Base-by-base conservation (phyloP, 331 rosid genomes). In the Acacia concinna region DNA sequence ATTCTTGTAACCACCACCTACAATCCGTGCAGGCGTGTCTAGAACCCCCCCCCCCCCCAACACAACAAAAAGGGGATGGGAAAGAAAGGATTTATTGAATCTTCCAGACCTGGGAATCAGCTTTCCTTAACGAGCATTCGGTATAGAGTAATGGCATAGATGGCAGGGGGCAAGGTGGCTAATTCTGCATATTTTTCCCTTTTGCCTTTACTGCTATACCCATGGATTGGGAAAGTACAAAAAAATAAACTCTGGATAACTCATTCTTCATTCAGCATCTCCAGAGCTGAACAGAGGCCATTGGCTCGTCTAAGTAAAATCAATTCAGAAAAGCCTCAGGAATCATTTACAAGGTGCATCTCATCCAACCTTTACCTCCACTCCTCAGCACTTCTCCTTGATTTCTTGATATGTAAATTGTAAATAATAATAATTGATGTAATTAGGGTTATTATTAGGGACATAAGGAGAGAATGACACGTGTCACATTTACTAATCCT, bases 341-440 rank as follows among this genome's bases (percentile, higher is more conserved):
- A 52, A 52, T 52, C 60, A n/a, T 52, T 52, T n/a, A 52, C 0
- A 52, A 52, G 60, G 60, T 52, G 60, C 60, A 52, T 52, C 60
- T 52, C 60, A 46, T 15, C 52, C 52, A 20, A 52, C 60, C 28
- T 20, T 52, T 13, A 52, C 14, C 97, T 97, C 99, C 99, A 95
- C 81, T 91, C 96, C 85, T 90, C 89, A 77, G 93, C 97, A 82
- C 25, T 21, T 21, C 60, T 52, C 12, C 60, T 52, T 95, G 98
- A n/a, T 56, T 23, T 23, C n/a, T n/a, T n/a, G n/a, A n/a, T n/a
- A n/a, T n/a, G n/a, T n/a, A n/a, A n/a, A n/a, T n/a, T n/a, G n/a
- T n/a, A n/a, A n/a, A n/a, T n/a, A n/a, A n/a, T n/a, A n/a, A n/a
- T n/a, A n/a, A n/a, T n/a, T n/a, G n/a, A n/a, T n/a, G n/a, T n/a